Percentiles rank a stretch among this genome's conserved stretches.
phyloP scores from a whole-genome alignment of 176 grass and related monocot genomes.

The Triticum monococcum region DNA sequence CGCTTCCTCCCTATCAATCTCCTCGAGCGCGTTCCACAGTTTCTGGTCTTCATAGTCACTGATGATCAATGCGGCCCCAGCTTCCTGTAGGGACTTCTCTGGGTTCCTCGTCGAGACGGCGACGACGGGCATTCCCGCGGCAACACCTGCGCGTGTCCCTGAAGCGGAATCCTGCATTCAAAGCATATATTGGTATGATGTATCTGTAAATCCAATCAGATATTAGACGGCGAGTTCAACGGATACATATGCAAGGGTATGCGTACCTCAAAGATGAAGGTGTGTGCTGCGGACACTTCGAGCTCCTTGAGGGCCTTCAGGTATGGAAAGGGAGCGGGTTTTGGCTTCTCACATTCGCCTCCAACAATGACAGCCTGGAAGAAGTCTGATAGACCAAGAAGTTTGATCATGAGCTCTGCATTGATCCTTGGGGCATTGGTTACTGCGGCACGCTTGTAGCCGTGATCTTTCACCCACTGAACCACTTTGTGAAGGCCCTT shows the following conservation, averaged over 20 bases:
- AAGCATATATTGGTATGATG: too few species aligned
- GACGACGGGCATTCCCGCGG: conserved; percentile 68
- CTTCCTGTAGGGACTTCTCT: conserved; percentile 67
- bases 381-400: conserved; percentile 81
- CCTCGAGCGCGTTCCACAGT: conserved; percentile 73
- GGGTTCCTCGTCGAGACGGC: conserved; percentile 77
- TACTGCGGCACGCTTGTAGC: conserved; percentile 69
- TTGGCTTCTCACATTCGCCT: conserved; percentile 78
- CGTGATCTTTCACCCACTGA: conserved; percentile 70
- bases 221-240: too few species aligned
- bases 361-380: conserved; percentile 73
- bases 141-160: conserved; percentile 75
- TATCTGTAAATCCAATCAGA: too few species aligned
- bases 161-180: conserved; percentile 63
- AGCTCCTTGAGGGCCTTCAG: conserved; percentile 74
- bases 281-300: conserved; percentile 53
- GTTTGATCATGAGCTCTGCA: conserved; percentile 84
- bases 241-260: too few species aligned
- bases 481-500: conserved; percentile 59
- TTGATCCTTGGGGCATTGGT: conserved; percentile 92
- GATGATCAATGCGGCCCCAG: conserved; percentile 66
- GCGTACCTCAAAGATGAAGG: conserved; percentile 74
- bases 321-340: conserved; percentile 82
- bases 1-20: conserved; percentile 43
- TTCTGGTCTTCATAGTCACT: conserved; percentile 85